A percentile compares a stretch with the other conserved stretches of the same genome.
Evolutionary conservation across 345 rosid species (phyloP).

Genomic region (Heritiera fomes): DNA sequence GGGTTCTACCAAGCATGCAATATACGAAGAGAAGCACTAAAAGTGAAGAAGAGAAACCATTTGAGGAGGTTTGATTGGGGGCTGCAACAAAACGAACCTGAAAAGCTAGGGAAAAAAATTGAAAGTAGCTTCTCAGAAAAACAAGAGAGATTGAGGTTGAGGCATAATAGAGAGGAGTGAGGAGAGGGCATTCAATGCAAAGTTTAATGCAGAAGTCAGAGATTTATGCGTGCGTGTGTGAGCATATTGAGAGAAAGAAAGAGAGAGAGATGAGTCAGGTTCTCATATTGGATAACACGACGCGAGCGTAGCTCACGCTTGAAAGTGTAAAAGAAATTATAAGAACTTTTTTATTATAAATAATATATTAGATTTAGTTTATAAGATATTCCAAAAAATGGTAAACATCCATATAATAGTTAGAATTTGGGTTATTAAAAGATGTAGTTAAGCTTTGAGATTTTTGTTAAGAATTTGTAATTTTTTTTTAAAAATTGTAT

Average conservation of each 20-base stretch:
- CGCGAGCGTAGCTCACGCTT: too few species aligned
- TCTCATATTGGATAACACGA: constrained; percentile 20
- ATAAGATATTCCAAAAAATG: too few species aligned
- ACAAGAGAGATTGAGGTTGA: neutral
- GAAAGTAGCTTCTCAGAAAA: neutral
- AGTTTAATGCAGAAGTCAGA: constrained; percentile 23
- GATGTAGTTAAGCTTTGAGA: too few species aligned
- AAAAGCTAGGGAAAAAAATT: neutral
- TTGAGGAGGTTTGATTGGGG: neutral
- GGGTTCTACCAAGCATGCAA: constrained; percentile 7
- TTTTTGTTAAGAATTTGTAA: too few species aligned
- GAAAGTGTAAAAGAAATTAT: too few species aligned
- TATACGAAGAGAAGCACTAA: constrained; percentile 17
- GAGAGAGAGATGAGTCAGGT: neutral
- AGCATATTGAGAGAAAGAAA: constrained; percentile 10
- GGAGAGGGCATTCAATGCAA: constrained; percentile 25
- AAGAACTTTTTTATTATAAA: too few species aligned
- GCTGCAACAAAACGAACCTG: constrained; percentile 22
- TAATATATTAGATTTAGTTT: too few species aligned
- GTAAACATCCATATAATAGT: too few species aligned
- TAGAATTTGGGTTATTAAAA: too few species aligned
- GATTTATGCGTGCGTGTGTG: constrained; percentile 51
- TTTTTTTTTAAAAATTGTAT: too few species aligned
- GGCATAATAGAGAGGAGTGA: neutral
- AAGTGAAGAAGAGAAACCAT: too few species aligned